Base-by-base conservation (phyloP, 768 basidiomycete genomes). In the Russula dissimulans region DNA sequence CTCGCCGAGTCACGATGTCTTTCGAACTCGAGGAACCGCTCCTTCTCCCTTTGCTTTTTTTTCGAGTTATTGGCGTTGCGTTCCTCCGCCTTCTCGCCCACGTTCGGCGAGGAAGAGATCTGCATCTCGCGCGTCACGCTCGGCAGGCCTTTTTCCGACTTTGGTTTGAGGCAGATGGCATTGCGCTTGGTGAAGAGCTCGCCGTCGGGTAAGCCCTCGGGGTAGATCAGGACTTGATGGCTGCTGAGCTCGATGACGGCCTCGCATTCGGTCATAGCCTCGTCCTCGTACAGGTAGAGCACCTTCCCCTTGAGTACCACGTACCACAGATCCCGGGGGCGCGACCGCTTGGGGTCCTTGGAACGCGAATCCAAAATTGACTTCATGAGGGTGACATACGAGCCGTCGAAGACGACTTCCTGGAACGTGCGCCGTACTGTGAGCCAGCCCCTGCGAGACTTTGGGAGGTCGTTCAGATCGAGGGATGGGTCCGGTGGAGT, bases 311-410 rank as follows among this genome's bases (percentile, higher is more conserved):
- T 97, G 70, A 98, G 79, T 7, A 87, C 91, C 55, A 87, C 89
- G 70, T 86, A 97, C 85, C 90, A 97, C 81, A 81, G 86, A 70
- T 97, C 95, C 74, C 91, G 92, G 15, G 93, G 91, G 52, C 89
- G 80, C 14, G 87, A 84, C 44, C 82, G 78, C 69, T 87, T 89
- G 8, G 91, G 88, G 72, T 93, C 90, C 69, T 89, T 88, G 53
- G 89, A 90, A 58, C 89, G 79, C 17, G 89, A 77, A 67, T 91
- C 90, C 60, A 92, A 75, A 69, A 91, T 88, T 14, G 87, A 86
- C 57, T 83, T 82, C 68, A 93, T 83, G 62, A 91, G 74, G n/a
- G 79, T 84, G 56, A 91, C 87, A 68, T 93, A 92, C 46, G 86
- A 81, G 10, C 80, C 79, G 64, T 91, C 87, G 22, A 72, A 71